Percentiles rank a stretch among this genome's conserved stretches.
Conservation (phyloP, 75 land plant species). For the Azolla pinnata region DNA sequence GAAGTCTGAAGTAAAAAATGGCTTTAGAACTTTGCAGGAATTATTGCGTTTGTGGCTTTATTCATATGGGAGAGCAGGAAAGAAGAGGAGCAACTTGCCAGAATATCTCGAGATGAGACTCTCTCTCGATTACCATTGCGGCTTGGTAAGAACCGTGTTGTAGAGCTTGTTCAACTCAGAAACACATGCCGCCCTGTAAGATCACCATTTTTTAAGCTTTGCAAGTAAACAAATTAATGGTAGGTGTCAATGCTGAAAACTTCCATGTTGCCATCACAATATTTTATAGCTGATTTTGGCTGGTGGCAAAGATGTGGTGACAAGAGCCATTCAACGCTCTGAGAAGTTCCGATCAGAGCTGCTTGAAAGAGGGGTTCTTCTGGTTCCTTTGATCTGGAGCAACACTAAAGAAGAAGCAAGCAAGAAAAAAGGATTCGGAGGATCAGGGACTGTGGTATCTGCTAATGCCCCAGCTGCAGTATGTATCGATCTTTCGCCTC, state of each 20-base stretch:
- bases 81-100: constrained; percentile 88
- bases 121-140: constrained; percentile 83
- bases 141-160: constrained; percentile 67
- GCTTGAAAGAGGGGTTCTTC: constrained; percentile 65
- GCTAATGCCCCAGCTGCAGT: constrained; percentile 59
- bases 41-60: constrained; percentile 60
- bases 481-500: not conserved
- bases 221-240: not conserved
- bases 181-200: constrained; percentile 82
- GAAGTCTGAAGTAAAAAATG: not conserved
- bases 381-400: constrained; percentile 80
- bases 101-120: constrained; percentile 76
- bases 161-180: constrained; percentile 82
- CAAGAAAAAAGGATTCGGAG: constrained; percentile 77
- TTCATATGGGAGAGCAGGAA: constrained; percentile 87
- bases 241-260: not conserved
- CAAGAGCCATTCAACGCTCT: constrained; percentile 52
- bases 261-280: not conserved
- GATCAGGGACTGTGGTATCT: constrained; percentile 31
- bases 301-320: constrained; percentile 62
- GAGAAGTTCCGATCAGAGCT: constrained; percentile 78
- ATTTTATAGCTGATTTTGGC: constrained; percentile 97
- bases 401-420: constrained; percentile 26
- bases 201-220: too few relatives aligned
- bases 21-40: constrained; percentile 43